Base-by-base conservation (phyloP, 768 basidiomycete genomes). In the Tephrocybe sp. region DNA sequence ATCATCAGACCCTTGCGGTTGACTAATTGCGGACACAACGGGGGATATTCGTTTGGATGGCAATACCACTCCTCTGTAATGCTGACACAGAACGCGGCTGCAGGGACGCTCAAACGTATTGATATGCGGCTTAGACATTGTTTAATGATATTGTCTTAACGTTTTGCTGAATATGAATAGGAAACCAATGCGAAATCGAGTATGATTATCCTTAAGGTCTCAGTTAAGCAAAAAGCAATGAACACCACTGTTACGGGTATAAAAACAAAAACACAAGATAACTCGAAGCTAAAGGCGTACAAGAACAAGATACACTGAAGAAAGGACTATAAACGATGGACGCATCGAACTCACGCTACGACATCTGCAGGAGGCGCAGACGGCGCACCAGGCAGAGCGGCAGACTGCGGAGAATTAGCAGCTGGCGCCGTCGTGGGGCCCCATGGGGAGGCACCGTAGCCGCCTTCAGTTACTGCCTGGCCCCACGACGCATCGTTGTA, bases 1-100 rank as follows among this genome's bases (percentile, higher is more conserved):
- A 98, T 98, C 71, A 69, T 98, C 3, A 96, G 96, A 0, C 96
- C 96, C 73, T 94, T 5, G 70, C 92, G 22, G 94, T 98, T 1
- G 94, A 92, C 0, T 94, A 34, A 89, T 98, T 35, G 84, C 93
- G 0, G 93, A 96, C 63, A 66, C 75, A 39, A 98, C 93, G 0
- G 93, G 90, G 2, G 93, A 96, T 66, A 95, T 97, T 42, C 87
- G 95, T 23, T 89, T 87, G 87, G 80, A 57, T 82, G 1, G 87
- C 93, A 0, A 69, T 96, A 1, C 95, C 94, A 0, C 69, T 96
- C 0, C 74, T 98, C 6, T 60, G 70, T 54, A 73, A 74, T 32
- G 89, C 96, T 3, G 75, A 94, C 62, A 75, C 91, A 1, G 82
- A 84, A 40, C 63, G 63, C 39, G 95, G 96, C 3, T 63, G 77